These are phyloP conservation scores for Coelastrella sp. DNA, from an alignment of 139 green algal species.

Conservation along the genomic window DNA sequence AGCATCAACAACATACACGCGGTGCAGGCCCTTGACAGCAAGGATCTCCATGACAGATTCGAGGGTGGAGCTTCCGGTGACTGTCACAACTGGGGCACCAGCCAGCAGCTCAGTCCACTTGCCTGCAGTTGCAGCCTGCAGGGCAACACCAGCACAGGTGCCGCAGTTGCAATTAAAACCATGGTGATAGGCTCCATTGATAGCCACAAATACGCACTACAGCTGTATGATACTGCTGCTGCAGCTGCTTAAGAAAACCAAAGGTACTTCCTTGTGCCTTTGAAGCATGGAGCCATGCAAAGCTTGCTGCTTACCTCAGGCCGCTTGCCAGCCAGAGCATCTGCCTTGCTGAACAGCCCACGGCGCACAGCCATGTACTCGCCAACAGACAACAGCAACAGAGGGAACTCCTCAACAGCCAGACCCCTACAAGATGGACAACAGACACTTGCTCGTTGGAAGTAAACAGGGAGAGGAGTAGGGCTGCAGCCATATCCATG, in stretches of 20 bases:
- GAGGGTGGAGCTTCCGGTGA: conserved; percentile 26
- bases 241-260: too few species aligned
- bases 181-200: too few species aligned
- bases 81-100: conserved; percentile 6
- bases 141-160: too few species aligned
- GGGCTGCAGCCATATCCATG: background rate
- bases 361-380: conserved; percentile 42
- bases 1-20: conserved; percentile 61
- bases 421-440: conserved; percentile 17
- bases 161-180: too few species aligned
- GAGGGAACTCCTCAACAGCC: conserved; percentile 34
- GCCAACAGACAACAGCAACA: conserved; percentile 44
- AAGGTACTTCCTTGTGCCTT: too few species aligned
- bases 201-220: too few species aligned
- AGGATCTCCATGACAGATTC: conserved; percentile 38
- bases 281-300: too few species aligned
- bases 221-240: too few species aligned
- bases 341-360: conserved; percentile 35
- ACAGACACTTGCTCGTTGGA: too few species aligned
- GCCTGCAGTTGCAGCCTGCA: conserved; percentile 27
- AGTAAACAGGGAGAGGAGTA: too few species aligned
- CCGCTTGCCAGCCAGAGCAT: conserved; percentile 45
- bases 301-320: conserved; percentile 34
- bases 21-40: conserved; percentile 53
- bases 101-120: conserved; percentile 11